phyloP scores from a whole-genome alignment of 2,329 filamentous ascomycete species.

The Teratosphaeria viscida region DNA sequence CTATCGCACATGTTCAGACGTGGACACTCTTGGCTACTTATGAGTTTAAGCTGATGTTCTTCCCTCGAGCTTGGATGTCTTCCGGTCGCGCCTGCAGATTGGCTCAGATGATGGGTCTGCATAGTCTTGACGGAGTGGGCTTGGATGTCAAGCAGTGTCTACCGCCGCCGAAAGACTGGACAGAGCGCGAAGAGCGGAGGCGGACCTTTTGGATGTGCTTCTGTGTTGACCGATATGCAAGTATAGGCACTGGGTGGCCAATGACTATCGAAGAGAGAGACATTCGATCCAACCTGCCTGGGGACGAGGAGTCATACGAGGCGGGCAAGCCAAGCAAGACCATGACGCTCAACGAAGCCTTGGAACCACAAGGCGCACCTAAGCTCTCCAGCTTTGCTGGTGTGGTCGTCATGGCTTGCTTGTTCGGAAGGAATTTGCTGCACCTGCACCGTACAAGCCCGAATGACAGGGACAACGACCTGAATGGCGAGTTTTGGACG shows the following conservation, averaged over 20 bases:
- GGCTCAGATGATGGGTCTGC: slow-evolving; percentile 83
- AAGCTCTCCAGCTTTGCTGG: slow-evolving; percentile 69
- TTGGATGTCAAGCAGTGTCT: slow-evolving; percentile 90
- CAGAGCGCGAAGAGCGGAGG: slow-evolving; percentile 79
- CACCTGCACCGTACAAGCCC: slow-evolving; percentile 80
- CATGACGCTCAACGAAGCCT: slow-evolving; percentile 57
- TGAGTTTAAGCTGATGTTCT: slow-evolving; percentile 97
- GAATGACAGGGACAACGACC: slow-evolving; percentile 72
- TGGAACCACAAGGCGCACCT: slow-evolving; percentile 60
- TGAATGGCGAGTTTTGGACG: slow-evolving; percentile 93
- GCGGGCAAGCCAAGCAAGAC: slow-evolving; percentile 66
- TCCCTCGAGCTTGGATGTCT: slow-evolving; percentile 90
- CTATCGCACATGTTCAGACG: slow-evolving; percentile 73
- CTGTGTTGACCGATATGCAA: slow-evolving; percentile 81
- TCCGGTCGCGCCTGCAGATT: slow-evolving; percentile 72
- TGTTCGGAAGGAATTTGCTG: slow-evolving; percentile 83
- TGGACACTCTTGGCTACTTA: slow-evolving; percentile 72
- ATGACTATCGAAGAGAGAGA: slow-evolving; percentile 89
- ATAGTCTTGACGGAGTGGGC: slow-evolving; percentile 71
- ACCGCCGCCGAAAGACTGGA: slow-evolving; percentile 81
- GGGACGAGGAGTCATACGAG: slow-evolving; percentile 75
- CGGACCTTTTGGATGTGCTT: slow-evolving; percentile 95
- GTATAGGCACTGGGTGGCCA: slow-evolving; percentile 94
- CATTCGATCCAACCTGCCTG: slow-evolving; percentile 74
- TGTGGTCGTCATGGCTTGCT: slow-evolving; percentile 72